Percentiles rank a stretch among this genome's conserved stretches.
Evolutionary conservation across 2,329 filamentous ascomycete species (phyloP).

Genomic region (Nannizziopsis arthrosporioides): DNA sequence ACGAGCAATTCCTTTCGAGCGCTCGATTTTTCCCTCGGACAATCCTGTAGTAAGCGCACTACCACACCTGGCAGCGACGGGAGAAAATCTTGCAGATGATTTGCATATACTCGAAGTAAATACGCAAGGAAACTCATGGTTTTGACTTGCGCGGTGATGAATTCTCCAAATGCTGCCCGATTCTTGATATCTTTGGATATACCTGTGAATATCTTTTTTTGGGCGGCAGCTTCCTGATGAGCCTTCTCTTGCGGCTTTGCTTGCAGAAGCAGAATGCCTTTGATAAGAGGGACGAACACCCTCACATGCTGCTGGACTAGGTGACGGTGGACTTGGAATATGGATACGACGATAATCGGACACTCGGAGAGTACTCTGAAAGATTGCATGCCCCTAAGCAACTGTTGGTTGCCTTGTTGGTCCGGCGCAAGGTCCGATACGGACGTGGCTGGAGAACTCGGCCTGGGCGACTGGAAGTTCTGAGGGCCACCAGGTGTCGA

Average conservation of each 20-base stretch:
- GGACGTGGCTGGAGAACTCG: slow-evolving; percentile 77
- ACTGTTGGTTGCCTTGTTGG: slow-evolving; percentile 65
- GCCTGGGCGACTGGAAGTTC: slow-evolving; percentile 76
- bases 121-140: slow-evolving; percentile 99
- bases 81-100: slow-evolving; percentile 78
- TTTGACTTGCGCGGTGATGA: slow-evolving; percentile 96
- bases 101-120: slow-evolving; percentile 73
- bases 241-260: slow-evolving; percentile 88
- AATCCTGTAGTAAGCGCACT: slow-evolving; percentile 82
- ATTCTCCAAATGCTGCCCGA: slow-evolving; percentile 85
- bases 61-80: slow-evolving; percentile 77
- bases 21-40: slow-evolving; percentile 83
- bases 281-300: slow-evolving; percentile 86
- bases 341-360: slow-evolving; percentile 95
- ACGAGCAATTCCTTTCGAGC: slow-evolving; percentile 91
- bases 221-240: slow-evolving; percentile 69
- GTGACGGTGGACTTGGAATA: slow-evolving; percentile 82
- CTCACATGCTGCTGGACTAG: slow-evolving; percentile 77
- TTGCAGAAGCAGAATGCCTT: slow-evolving; percentile 75
- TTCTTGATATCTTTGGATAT: slow-evolving; percentile 92
- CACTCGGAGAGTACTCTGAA: slow-evolving; percentile 98
- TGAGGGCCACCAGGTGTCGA: slow-evolving; percentile 43
- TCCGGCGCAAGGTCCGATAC: slow-evolving; percentile 71
- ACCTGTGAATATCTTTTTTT: slow-evolving; percentile 75
- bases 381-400: slow-evolving; percentile 91